Conservation (phyloP, 2,329 filamentous ascomycete species). For the Pseudopyricularia cyperi region DNA sequence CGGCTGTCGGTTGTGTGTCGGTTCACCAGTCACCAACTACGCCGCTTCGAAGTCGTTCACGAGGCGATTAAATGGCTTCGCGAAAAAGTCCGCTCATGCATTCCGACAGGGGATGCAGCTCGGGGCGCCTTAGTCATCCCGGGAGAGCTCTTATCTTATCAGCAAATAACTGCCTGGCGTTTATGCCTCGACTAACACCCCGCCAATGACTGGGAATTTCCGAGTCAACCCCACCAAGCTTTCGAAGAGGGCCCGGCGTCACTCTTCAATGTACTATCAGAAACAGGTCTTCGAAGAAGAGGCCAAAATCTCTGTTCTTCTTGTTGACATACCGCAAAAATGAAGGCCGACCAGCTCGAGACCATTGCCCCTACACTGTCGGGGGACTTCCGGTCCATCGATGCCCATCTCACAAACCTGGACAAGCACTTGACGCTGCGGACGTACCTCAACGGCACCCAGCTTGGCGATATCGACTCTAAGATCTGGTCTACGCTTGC, state of each 20-base stretch:
- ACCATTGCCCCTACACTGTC: conserved; percentile 32
- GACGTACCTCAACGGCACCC: conserved; percentile 75
- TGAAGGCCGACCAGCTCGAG: conserved; percentile 45
- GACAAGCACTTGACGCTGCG: conserved; percentile 81
- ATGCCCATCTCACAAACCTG: conserved; percentile 60
- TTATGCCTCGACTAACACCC: not conserved
- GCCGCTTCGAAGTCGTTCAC: not conserved
- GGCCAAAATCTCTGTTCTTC: not conserved
- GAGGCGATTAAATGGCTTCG: not conserved
- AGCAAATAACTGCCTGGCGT: not conserved
- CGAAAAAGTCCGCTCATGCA: not conserved
- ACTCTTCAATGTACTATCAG: not conserved
- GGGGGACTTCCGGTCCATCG: conserved; percentile 71
- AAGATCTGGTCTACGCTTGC: conserved; percentile 75
- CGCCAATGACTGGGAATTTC: not conserved
- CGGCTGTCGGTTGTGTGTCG: not conserved
- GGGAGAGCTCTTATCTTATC: conserved; percentile 1
- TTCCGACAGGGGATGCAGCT: not conserved
- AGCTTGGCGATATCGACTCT: conserved; percentile 61
- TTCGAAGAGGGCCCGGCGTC: not conserved
- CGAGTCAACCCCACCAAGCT: conserved; percentile 3
- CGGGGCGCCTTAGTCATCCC: not conserved
- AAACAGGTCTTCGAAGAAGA: conserved; percentile 1
- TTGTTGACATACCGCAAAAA: conserved; percentile 11
- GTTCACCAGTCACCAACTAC: not conserved